Evolutionary conservation across 495 filamentous ascomycete genomes (phyloP).

Genomic region (Cercophora sp.): DNA sequence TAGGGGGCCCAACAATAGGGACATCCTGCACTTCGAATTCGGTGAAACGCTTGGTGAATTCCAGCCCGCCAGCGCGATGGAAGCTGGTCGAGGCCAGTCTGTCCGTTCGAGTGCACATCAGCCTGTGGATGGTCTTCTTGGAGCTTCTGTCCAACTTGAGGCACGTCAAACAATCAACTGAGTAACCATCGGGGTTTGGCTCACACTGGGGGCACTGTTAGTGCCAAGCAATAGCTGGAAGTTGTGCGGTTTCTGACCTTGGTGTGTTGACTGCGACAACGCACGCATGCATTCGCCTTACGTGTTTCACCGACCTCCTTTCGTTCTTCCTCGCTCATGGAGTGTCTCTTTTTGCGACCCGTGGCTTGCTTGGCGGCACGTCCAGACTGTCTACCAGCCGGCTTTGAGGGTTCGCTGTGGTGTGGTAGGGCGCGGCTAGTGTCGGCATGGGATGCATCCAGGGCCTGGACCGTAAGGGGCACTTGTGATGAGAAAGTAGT

Average conservation of each 20-base stretch:
- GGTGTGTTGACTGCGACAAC: constrained; percentile 42
- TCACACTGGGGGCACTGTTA: neutral
- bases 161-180: constrained; percentile 35
- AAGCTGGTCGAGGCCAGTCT: constrained; percentile 34
- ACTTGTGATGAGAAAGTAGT: too few relatives aligned
- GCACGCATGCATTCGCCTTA: constrained; percentile 35
- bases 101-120: constrained; percentile 38
- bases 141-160: constrained; percentile 29
- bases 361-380: neutral
- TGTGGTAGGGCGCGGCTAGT: too few relatives aligned
- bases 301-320: neutral
- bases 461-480: too few relatives aligned
- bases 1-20: constrained; percentile 18
- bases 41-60: constrained; percentile 36
- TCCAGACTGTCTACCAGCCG: too few relatives aligned
- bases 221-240: neutral
- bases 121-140: constrained; percentile 43
- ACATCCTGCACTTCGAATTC: constrained; percentile 37
- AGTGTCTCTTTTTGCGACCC: neutral
- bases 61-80: constrained; percentile 36
- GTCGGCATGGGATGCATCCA: too few relatives aligned
- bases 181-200: constrained; percentile 25
- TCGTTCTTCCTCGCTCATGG: neutral
- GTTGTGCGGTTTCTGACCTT: constrained; percentile 35
- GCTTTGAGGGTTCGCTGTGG: too few relatives aligned